phyloP scores from a whole-genome alignment of 1,284 basidiomycete genomes.

The Tremellales sp. region DNA sequence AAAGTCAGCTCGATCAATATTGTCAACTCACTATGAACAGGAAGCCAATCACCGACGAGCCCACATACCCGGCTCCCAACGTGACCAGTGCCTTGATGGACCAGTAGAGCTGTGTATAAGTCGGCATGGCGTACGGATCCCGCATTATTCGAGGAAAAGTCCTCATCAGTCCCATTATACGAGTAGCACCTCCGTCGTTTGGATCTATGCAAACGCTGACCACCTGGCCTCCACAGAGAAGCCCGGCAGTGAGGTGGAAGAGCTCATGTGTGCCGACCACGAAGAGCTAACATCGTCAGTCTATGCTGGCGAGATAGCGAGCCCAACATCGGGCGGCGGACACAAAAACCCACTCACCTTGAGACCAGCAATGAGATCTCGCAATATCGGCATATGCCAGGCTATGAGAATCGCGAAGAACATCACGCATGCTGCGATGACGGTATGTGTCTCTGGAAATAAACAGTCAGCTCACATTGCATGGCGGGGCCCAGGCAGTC shows the following conservation, averaged over 20 bases:
- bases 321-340: not conserved
- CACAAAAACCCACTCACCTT: conserved; percentile 29
- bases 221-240: conserved; percentile 44
- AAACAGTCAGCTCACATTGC: not conserved
- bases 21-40: conserved; percentile 41
- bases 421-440: conserved; percentile 46
- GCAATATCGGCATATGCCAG: conserved; percentile 44
- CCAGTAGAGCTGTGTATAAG: conserved; percentile 37
- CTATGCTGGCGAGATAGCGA: not conserved
- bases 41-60: conserved; percentile 41
- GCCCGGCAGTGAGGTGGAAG: conserved; percentile 41
- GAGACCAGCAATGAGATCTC: conserved; percentile 40
- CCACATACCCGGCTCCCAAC: conserved; percentile 42
- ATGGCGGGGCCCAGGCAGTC: not conserved
- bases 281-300: conserved; percentile 35
- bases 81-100: conserved; percentile 32
- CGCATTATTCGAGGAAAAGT: conserved; percentile 30
- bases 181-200: conserved; percentile 45
- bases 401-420: conserved; percentile 38
- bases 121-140: conserved; percentile 40
- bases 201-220: conserved; percentile 47
- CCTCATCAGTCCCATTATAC: conserved; percentile 41
- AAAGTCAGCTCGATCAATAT: not conserved
- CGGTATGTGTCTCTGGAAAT: conserved; percentile 42
- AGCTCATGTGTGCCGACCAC: conserved; percentile 45